Conservation (phyloP, 2,329 filamentous ascomycete species). For the Calonectria honghensis region DNA sequence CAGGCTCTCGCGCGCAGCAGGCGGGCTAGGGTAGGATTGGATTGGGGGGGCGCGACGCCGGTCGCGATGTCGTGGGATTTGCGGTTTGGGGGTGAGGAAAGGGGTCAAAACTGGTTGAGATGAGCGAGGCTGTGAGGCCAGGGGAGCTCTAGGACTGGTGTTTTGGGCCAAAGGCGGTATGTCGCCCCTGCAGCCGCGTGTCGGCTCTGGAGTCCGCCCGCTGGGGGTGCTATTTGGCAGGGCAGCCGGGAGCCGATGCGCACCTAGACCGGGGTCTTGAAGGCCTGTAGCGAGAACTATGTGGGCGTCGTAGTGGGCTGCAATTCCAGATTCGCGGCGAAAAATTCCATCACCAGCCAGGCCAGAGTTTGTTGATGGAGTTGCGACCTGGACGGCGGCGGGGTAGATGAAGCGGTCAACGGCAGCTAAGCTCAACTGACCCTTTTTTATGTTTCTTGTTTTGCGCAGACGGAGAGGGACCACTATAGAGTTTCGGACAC, state of each 20-base stretch:
- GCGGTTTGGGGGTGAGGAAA: constrained; percentile 31
- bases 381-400: not conserved
- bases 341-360: constrained; percentile 7
- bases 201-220: constrained; percentile 21
- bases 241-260: constrained; percentile 10
- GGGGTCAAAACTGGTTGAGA: constrained; percentile 39
- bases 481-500: not conserved
- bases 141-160: constrained; percentile 32
- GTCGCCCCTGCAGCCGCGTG: constrained; percentile 41
- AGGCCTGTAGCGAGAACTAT: constrained; percentile 15
- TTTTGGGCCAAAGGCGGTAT: constrained; percentile 41
- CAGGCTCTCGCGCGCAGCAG: constrained; percentile 19
- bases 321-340: constrained; percentile 1
- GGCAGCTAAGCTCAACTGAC: not conserved
- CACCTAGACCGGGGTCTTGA: constrained; percentile 17
- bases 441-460: not conserved
- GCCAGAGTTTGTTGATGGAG: constrained; percentile 17
- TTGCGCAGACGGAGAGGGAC: not conserved
- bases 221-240: constrained; percentile 21
- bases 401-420: constrained; percentile 20
- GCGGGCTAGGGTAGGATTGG: constrained; percentile 23
- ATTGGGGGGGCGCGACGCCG: constrained; percentile 7
- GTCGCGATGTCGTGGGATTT: constrained; percentile 15
- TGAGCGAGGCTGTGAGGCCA: constrained; percentile 30
- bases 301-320: constrained; percentile 17